Percentiles rank a stretch among this genome's conserved stretches.
Evolutionary conservation across 805 yeast species (phyloP).

Genomic region (Cyberlindnera galapagoensis): DNA sequence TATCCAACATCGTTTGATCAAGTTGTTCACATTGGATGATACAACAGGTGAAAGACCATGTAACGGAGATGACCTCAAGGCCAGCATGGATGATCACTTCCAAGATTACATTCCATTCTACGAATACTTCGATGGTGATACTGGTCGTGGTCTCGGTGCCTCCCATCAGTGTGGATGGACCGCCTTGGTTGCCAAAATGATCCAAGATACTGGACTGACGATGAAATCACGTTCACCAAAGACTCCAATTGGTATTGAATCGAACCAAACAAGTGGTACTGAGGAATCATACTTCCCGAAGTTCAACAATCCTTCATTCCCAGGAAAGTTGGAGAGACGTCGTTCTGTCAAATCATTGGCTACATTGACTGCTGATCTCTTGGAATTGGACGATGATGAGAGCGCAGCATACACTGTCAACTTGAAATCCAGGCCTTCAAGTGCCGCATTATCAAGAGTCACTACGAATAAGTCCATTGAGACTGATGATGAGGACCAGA

Average conservation of each 20-base stretch:
- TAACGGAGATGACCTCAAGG: conserved; percentile 61
- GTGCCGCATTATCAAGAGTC: conserved; percentile 12
- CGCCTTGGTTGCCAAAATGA: conserved; percentile 84
- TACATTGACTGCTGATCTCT: conserved; percentile 57
- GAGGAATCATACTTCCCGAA: conserved; percentile 21
- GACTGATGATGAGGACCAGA: conserved; percentile 23
- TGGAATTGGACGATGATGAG: conserved; percentile 65
- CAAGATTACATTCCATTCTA: conserved; percentile 71
- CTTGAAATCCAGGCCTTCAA: conserved; percentile 16
- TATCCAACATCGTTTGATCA: conserved; percentile 78
- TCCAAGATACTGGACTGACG: conserved; percentile 79
- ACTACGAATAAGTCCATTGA: conserved; percentile 7
- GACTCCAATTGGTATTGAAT: conserved; percentile 10
- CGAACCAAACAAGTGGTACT: conserved; percentile 2
- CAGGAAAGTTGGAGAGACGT: conserved; percentile 53
- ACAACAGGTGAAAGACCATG: conserved; percentile 64
- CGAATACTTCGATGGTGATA: conserved; percentile 91
- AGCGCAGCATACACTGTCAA: conserved; percentile 23
- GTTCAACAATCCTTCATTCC: conserved; percentile 33
- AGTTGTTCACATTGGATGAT: conserved; percentile 64
- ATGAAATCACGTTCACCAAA: conserved; percentile 27
- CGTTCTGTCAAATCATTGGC: conserved; percentile 69
- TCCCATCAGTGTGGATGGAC: conserved; percentile 98
- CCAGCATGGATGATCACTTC: conserved; percentile 61
- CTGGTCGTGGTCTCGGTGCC: conserved; percentile 91